Conservation (phyloP, 345 rosid genomes). For the Eucalyptus tenuipes region DNA sequence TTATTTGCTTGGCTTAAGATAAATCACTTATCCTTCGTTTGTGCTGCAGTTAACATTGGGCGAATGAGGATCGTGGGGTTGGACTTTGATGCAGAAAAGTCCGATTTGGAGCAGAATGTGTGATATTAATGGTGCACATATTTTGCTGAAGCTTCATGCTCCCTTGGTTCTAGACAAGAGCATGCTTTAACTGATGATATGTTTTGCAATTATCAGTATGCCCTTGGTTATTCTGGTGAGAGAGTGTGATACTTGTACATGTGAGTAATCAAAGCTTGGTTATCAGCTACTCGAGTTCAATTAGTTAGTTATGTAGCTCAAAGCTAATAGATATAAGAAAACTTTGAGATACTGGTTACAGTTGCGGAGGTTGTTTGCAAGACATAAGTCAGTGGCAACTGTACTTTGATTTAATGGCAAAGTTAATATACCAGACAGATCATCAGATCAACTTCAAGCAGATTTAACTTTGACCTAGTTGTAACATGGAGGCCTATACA, state of each 20-base stretch:
- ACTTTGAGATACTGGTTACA: neutral
- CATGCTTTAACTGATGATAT: neutral
- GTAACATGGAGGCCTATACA: neutral
- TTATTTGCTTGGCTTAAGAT: neutral
- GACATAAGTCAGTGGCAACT: neutral
- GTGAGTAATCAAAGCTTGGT: neutral
- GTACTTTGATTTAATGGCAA: neutral
- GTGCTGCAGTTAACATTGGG: constrained; percentile 69
- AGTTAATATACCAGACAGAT: neutral
- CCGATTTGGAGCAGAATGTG: neutral
- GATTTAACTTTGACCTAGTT: neutral
- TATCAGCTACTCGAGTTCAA: neutral
- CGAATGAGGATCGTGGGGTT: constrained; percentile 59
- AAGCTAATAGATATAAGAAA: neutral
- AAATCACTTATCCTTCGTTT: neutral
- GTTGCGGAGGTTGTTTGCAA: neutral
- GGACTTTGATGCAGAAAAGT: constrained; percentile 36
- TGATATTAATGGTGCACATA: neutral
- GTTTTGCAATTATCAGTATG: neutral
- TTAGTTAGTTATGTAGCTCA: neutral
- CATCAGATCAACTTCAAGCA: neutral
- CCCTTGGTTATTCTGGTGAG: neutral
- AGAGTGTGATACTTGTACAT: neutral
- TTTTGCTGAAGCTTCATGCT: neutral
- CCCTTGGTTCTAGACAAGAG: neutral